A percentile compares a stretch with the other conserved stretches of the same genome.
phyloP scores from a whole-genome alignment of 1,284 basidiomycete species.

The Pseudomicrostroma phylloplanum region DNA sequence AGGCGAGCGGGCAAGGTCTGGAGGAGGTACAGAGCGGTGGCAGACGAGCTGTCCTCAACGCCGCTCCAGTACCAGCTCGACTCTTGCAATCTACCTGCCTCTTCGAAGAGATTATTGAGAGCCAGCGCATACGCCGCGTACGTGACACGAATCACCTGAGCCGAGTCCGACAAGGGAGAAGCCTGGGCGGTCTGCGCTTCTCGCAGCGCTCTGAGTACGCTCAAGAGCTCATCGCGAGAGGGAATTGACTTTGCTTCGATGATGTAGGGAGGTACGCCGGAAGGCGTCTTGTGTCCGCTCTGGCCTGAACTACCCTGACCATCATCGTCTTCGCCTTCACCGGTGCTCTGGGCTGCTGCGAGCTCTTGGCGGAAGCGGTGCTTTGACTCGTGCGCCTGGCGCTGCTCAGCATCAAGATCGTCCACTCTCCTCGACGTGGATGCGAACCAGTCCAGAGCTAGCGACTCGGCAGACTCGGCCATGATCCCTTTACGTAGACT shows the following conservation, averaged over 20 bases:
- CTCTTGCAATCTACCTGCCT: constrained; percentile 27
- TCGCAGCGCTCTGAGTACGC: not conserved
- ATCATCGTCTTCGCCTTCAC: not conserved
- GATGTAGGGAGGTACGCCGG: not conserved
- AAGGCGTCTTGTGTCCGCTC: no score
- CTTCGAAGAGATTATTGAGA: constrained; percentile 27
- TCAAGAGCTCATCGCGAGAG: not conserved
- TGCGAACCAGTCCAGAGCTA: constrained; percentile 6
- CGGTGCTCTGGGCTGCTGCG: not conserved
- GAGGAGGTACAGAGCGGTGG: constrained; percentile 21
- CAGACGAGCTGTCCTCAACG: constrained; percentile 25
- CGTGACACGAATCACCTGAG: constrained; percentile 22
- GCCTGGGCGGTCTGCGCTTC: not conserved
- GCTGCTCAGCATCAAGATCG: constrained; percentile 1
- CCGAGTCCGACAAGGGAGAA: not conserved
- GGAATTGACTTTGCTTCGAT: not conserved
- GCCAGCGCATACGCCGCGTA: constrained; percentile 27
- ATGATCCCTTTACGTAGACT: not conserved
- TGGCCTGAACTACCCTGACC: no score
- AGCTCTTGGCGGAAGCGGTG: not conserved
- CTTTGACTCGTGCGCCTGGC: not conserved
- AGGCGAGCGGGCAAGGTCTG: constrained; percentile 16
- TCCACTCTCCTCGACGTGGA: not conserved
- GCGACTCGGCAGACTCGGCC: not conserved
- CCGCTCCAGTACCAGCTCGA: constrained; percentile 36